These are phyloP conservation scores for Diaporthe ilicicola DNA, from an alignment of 2,329 filamentous ascomycete species.

Conservation along the genomic window DNA sequence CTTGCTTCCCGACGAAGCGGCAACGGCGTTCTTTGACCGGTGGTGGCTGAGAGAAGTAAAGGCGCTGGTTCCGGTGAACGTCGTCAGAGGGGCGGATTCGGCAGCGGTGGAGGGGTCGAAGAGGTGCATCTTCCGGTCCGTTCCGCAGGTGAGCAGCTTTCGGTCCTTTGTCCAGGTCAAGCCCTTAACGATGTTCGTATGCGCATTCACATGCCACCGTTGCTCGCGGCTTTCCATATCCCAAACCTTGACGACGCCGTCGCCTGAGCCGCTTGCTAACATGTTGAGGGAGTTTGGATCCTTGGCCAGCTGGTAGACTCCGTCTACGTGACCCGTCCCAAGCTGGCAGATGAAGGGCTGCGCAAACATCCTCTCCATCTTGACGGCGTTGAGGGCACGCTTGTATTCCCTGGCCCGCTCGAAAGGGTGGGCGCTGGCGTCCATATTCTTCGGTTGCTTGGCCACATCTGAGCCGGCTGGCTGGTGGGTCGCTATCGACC, in stretches of 20 bases:
- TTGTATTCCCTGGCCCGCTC: conserved; percentile 89
- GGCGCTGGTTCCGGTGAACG: conserved; percentile 82
- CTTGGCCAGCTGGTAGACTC: conserved; percentile 83
- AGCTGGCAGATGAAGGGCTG: conserved; percentile 82
- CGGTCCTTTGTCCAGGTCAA: conserved; percentile 88
- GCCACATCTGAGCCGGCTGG: conserved; percentile 42
- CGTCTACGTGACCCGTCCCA: conserved; percentile 90
- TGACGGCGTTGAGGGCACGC: conserved; percentile 76
- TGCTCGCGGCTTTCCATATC: conserved; percentile 74
- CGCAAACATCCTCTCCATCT: conserved; percentile 90
- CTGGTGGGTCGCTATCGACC: conserved; percentile 41
- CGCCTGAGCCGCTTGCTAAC: conserved; percentile 85
- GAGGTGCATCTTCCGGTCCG: conserved; percentile 87
- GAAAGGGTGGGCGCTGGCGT: conserved; percentile 89
- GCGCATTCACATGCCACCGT: conserved; percentile 78
- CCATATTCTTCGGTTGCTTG: conserved; percentile 47
- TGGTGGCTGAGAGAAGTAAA: conserved; percentile 89
- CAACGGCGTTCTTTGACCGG: conserved; percentile 79
- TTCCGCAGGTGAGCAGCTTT: conserved; percentile 86
- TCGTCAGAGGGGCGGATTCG: conserved; percentile 77
- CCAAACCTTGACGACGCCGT: conserved; percentile 85
- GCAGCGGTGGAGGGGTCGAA: conserved; percentile 82
- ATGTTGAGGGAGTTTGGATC: conserved; percentile 78
- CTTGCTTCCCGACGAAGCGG: conserved; percentile 72
- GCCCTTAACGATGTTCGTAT: conserved; percentile 93